Percentiles rank a stretch among this genome's conserved stretches.
These are phyloP conservation scores for Saturnispora zaruensis DNA, from an alignment of 805 yeast genomes.

Conservation along the genomic window DNA sequence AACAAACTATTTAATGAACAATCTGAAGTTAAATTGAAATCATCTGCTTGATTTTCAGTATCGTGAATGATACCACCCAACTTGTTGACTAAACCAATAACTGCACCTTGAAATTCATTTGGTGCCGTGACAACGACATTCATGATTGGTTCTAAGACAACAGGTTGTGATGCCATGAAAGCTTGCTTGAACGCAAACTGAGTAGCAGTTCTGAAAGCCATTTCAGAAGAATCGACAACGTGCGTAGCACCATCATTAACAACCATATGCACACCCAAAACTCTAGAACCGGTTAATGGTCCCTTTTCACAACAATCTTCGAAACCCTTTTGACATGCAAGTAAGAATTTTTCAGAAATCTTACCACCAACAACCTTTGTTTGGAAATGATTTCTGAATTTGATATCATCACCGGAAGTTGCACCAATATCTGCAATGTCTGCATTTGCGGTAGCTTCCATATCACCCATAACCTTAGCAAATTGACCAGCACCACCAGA, in stretches of 20 bases:
- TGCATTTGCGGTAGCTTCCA: constrained; percentile 42
- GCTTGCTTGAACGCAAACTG: constrained; percentile 88
- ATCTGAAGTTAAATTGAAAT: constrained; percentile 86
- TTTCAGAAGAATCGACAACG: constrained; percentile 93
- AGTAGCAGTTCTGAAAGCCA: constrained; percentile 91
- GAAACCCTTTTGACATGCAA: constrained; percentile 93
- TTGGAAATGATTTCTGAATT: constrained; percentile 59
- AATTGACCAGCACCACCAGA: constrained; percentile 99
- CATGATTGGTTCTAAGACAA: constrained; percentile 95
- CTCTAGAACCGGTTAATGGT: constrained; percentile 91
- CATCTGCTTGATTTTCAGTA: constrained; percentile 90
- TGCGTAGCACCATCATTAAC: constrained; percentile 97
- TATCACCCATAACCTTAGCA: constrained; percentile 87
- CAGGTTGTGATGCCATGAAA: constrained; percentile 75
- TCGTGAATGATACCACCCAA: constrained; percentile 87
- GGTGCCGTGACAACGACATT: constrained; percentile 89
- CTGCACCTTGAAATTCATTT: constrained; percentile 88
- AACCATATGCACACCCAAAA: constrained; percentile 86
- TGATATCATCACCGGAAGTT: constrained; percentile 24
- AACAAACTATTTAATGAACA: constrained; percentile 95
- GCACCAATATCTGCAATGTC: constrained; percentile 36
- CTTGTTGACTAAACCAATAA: constrained; percentile 87
- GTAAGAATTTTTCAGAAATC: constrained; percentile 88
- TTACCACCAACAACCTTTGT: constrained; percentile 94
- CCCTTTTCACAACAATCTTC: constrained; percentile 94